Percentiles rank a stretch among this genome's conserved stretches.
These are phyloP conservation scores for Cryptosporidium ubiquitum DNA, from an alignment of 169 alveolate species.

Conservation along the genomic window DNA sequence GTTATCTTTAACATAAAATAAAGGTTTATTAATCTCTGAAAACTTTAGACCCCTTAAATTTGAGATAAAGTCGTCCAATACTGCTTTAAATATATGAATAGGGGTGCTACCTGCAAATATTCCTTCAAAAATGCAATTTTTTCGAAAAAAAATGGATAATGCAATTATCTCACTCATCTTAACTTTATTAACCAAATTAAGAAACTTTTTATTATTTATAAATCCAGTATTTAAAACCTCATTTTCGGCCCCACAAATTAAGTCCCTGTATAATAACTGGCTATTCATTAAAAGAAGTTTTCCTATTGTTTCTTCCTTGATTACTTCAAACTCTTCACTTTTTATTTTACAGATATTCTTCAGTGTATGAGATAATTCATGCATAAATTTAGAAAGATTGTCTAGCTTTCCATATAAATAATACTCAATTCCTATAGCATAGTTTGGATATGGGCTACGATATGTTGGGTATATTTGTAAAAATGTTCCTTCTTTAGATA, in stretches of 20 bases:
- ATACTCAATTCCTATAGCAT: conserved; percentile 26
- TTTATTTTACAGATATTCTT: not conserved
- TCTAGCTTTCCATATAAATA: conserved; percentile 5
- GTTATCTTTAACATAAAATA: conserved; percentile 17
- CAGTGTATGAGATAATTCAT: conserved; percentile 15
- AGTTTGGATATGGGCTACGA: conserved; percentile 15
- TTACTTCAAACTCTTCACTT: not conserved
- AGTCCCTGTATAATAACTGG: not conserved
- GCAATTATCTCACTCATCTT: not conserved
- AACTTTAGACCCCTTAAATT: not conserved
- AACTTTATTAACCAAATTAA: not conserved
- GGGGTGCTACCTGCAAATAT: conserved; percentile 11
- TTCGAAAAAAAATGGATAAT: not conserved
- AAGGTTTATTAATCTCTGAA: not conserved
- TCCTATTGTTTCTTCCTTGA: not conserved
- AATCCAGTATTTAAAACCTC: conserved; percentile 1
- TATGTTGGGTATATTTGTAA: conserved; percentile 45
- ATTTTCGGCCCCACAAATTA: not conserved
- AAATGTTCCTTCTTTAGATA: not conserved
- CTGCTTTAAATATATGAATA: not conserved
- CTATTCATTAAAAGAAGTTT: not conserved
- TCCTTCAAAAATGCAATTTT: conserved; percentile 49
- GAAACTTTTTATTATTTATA: not conserved
- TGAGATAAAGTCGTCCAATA: not conserved
- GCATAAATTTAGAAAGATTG: not conserved